Base-by-base conservation (phyloP, 1,139 yeast species). In the Geotrichum aggregatum region DNA sequence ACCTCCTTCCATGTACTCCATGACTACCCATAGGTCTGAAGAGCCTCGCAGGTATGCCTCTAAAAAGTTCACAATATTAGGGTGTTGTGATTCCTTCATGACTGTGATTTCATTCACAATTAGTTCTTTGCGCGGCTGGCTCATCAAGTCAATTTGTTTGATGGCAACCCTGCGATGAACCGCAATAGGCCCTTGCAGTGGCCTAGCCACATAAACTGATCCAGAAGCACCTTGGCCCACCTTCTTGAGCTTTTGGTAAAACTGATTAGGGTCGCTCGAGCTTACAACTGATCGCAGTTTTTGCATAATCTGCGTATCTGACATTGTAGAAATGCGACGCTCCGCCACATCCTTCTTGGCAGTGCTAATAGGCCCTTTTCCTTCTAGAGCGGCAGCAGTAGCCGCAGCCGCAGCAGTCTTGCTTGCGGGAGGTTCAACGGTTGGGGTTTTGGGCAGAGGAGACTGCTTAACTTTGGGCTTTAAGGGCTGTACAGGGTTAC, bases 151-250 rank as follows among this genome's bases (percentile, higher is more conserved):
- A 91, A 92, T 92, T 72, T 91, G 96, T 69, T 92, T 92, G 60
- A 92, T 87, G 1, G 98, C 98, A n/a, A 74, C 76, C 40, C 67
- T 63, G 21, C 64, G 59, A 45, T 63, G 64, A 38, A 47, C 47
- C 31, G 58, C 56, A 55, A 61, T 56, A 33, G 51, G 54, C 47
- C 63, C 66, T 54, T 76, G 71, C 55, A 82, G 70, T 36, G 88
- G 80, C 62, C 83, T 81, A 0, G 98, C 98, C 52, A 92, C 77
- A 65, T 87, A 94, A 21, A 94, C 99, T 1, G 92, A 86, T 16
- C 99, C 99, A 57, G 92, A 83, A 0, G 98, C 99, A 63, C 99
- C 99, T 72, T 94, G 98, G n/a, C 99, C 99, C 2, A 97, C 96
- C 66, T 89, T 89, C 68, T 87, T 94, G 61, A 92, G 78, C 71